These are phyloP conservation scores for Scleroderma citrinum DNA, from an alignment of 768 basidiomycete genomes.

Conservation along the genomic window DNA sequence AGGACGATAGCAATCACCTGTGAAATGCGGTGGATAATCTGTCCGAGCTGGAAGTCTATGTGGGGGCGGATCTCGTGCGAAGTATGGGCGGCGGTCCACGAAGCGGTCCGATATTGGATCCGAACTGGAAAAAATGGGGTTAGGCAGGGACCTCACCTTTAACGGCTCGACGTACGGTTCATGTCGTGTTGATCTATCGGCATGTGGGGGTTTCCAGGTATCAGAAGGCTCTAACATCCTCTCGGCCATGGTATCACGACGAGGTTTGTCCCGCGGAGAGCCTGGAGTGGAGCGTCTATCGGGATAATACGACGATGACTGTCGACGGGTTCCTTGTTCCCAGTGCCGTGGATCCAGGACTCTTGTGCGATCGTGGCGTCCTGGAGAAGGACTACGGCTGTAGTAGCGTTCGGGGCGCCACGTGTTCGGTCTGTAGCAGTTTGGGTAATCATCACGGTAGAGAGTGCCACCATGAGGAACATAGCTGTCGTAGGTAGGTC, in stretches of 20 bases:
- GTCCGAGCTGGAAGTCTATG: conserved; percentile 28
- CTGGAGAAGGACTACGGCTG: conserved; percentile 48
- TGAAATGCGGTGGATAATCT: conserved; percentile 28
- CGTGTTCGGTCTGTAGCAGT: conserved; percentile 37
- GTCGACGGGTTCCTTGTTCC: conserved; percentile 42
- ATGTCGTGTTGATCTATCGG: conserved; percentile 36
- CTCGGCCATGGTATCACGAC: conserved; percentile 37
- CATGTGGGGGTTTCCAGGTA: conserved; percentile 57
- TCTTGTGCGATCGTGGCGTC: conserved; percentile 40
- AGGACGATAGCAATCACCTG: conserved; percentile 50
- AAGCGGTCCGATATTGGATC: conserved; percentile 29
- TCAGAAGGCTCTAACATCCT: conserved; percentile 73
- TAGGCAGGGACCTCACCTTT: conserved; percentile 18
- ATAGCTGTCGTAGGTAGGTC: conserved; percentile 48
- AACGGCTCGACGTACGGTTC: conserved; percentile 34
- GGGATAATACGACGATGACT: conserved; percentile 31
- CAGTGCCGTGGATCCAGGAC: conserved; percentile 39
- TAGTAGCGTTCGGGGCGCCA: conserved; percentile 33
- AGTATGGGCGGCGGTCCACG: conserved; percentile 31
- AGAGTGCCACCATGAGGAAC: conserved; percentile 34
- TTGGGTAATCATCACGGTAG: conserved; percentile 36
- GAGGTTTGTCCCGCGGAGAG: conserved; percentile 27
- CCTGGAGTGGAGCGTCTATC: conserved; percentile 39
- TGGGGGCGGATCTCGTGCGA: conserved; percentile 31
- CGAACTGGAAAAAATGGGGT: conserved; percentile 16